Conservation (phyloP, 169 alveolate species). For the Toxoplasma gondii region DNA sequence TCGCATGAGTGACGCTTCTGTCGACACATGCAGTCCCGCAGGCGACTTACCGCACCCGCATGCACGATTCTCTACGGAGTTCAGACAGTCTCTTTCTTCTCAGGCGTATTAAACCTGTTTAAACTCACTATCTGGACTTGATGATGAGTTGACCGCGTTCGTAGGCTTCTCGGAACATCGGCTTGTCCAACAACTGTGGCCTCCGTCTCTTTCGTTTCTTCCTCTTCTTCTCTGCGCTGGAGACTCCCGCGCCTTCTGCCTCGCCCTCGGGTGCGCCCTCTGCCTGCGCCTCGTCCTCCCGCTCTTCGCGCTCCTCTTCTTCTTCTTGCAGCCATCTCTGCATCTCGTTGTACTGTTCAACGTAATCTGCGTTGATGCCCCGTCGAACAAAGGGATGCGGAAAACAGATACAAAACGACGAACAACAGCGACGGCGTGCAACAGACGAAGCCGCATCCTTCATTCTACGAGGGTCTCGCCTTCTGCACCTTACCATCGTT, state of each 20-base stretch:
- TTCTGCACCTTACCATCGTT: background rate
- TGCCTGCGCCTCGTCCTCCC: background rate
- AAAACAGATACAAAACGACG: background rate
- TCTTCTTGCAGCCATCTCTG: slow-evolving; percentile 28
- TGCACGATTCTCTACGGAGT: no score
- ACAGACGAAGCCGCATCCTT: background rate
- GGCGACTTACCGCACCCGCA: no score
- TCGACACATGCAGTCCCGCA: no score
- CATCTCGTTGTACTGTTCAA: slow-evolving; percentile 34
- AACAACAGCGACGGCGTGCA: background rate
- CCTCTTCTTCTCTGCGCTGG: background rate
- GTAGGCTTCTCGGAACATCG: slow-evolving; percentile 28
- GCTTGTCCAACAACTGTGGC: background rate
- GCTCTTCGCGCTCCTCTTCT: background rate
- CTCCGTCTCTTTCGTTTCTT: background rate
- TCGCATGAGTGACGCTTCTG: no score
- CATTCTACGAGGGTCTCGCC: background rate
- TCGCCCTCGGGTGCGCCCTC: no score
- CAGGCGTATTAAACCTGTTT: no score
- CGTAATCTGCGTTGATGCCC: slow-evolving; percentile 34
- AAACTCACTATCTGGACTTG: background rate
- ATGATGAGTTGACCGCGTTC: slow-evolving; percentile 18
- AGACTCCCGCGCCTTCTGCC: background rate
- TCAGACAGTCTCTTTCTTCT: no score
- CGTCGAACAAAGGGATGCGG: background rate